Evolutionary conservation across 2,329 filamentous ascomycete genomes (phyloP).

Genomic region (Incumbomyces lentus): DNA sequence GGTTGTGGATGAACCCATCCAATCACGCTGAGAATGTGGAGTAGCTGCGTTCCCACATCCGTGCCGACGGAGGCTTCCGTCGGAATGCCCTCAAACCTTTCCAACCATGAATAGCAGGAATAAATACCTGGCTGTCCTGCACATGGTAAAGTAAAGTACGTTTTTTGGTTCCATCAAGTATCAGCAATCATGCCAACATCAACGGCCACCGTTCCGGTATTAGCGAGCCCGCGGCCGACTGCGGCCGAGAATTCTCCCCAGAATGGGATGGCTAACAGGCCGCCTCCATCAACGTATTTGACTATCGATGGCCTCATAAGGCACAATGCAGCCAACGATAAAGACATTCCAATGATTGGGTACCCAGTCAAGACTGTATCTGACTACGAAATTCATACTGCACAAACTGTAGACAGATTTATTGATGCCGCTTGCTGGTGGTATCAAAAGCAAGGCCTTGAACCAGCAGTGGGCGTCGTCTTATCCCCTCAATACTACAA

Average conservation of each 20-base stretch:
- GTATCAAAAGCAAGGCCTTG: constrained; percentile 10
- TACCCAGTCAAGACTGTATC: constrained; percentile 9
- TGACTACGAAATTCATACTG: constrained; percentile 11
- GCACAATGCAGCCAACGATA: constrained; percentile 6
- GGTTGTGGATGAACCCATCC: too few species aligned
- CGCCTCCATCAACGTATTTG: constrained; percentile 2
- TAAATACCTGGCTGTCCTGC: not conserved
- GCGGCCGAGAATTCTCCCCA: constrained; percentile 4
- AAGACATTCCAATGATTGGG: constrained; percentile 9
- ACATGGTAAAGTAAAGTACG: too few species aligned
- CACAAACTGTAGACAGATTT: constrained; percentile 9
- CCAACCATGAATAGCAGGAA: not conserved
- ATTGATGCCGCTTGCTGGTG: constrained; percentile 11
- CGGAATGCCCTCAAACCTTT: too few species aligned
- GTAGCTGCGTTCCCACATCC: too few species aligned
- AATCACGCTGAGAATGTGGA: too few species aligned
- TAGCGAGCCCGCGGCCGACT: not conserved
- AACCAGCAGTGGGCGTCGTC: constrained; percentile 7
- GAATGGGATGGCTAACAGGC: constrained; percentile 1
- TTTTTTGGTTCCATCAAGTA: too few species aligned
- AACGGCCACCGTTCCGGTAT: not conserved
- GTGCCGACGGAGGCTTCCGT: too few species aligned
- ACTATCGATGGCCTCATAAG: constrained; percentile 12
- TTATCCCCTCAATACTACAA: too few species aligned
- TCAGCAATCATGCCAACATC: not conserved